phyloP scores from a whole-genome alignment of 2,329 filamentous ascomycete species.

The Talaromyces piceae region DNA sequence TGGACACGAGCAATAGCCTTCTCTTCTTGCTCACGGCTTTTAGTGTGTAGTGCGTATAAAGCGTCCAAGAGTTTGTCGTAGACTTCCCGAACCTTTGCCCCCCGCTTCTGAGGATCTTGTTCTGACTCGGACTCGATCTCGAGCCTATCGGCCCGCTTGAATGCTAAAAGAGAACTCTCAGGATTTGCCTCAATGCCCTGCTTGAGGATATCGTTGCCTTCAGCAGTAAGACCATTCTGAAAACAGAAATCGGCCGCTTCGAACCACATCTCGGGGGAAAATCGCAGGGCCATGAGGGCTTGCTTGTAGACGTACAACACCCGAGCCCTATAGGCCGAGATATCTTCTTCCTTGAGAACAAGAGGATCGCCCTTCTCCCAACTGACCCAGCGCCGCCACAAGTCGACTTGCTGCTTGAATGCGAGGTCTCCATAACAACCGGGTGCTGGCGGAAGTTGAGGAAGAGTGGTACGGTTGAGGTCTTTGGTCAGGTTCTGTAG shows the following conservation, averaged over 20 bases:
- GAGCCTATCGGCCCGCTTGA: slow-evolving; percentile 82
- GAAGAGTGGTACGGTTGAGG: slow-evolving; percentile 68
- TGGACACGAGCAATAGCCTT: slow-evolving; percentile 51
- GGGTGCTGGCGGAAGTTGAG: slow-evolving; percentile 70
- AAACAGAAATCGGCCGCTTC: slow-evolving; percentile 92
- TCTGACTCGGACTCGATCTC: slow-evolving; percentile 71
- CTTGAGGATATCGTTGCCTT: slow-evolving; percentile 70
- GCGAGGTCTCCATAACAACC: slow-evolving; percentile 84
- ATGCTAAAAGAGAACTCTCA: slow-evolving; percentile 81
- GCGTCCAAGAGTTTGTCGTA: slow-evolving; percentile 77
- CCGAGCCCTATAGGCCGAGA: slow-evolving; percentile 64
- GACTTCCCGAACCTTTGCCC: slow-evolving; percentile 69
- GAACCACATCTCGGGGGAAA: slow-evolving; percentile 94
- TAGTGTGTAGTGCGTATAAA: slow-evolving; percentile 78
- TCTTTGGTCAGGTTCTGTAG: slow-evolving; percentile 81
- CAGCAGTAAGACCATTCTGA: slow-evolving; percentile 61
- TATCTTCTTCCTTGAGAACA: slow-evolving; percentile 75
- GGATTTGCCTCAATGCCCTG: slow-evolving; percentile 85
- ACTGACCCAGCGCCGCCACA: slow-evolving; percentile 89
- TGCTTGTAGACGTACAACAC: slow-evolving; percentile 90
- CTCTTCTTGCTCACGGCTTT: slow-evolving; percentile 58
- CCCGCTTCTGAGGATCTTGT: slow-evolving; percentile 58
- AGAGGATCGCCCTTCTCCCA: slow-evolving; percentile 95
- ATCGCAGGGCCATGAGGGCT: slow-evolving; percentile 83
- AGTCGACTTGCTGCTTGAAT: slow-evolving; percentile 71